Conservation (phyloP, 2,329 filamentous ascomycete species). For the Penicillium sp. region DNA sequence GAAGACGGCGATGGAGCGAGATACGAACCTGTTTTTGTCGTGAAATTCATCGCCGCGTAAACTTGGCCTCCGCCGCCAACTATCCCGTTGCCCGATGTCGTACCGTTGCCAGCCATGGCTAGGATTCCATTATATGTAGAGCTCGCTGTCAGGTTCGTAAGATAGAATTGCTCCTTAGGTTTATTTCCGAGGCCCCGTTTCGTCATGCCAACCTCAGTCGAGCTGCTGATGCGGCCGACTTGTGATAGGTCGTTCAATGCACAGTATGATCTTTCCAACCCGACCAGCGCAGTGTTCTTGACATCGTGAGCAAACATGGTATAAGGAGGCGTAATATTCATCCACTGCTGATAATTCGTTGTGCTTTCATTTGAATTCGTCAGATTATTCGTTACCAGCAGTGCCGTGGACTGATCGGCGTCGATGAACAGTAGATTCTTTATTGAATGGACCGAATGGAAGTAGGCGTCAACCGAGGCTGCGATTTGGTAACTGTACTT, state of each 20-base stretch:
- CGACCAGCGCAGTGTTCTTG: constrained; percentile 64
- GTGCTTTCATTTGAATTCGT: constrained; percentile 56
- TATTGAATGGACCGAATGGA: constrained; percentile 62
- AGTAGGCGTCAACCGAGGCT: constrained; percentile 77
- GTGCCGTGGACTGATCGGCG: constrained; percentile 76
- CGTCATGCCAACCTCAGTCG: constrained; percentile 68
- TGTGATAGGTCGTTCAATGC: constrained; percentile 71
- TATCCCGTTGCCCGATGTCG: constrained; percentile 56
- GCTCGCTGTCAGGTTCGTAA: constrained; percentile 73
- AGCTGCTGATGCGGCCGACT: constrained; percentile 65
- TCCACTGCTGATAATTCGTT: constrained; percentile 59
- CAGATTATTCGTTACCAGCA: constrained; percentile 75
- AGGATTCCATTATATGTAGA: constrained; percentile 75
- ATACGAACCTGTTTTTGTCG: constrained; percentile 71
- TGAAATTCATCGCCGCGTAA: constrained; percentile 72
- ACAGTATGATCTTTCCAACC: constrained; percentile 80
- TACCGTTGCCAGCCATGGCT: constrained; percentile 64
- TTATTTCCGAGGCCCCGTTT: constrained; percentile 66
- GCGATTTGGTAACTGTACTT: constrained; percentile 81
- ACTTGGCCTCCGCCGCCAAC: constrained; percentile 77
- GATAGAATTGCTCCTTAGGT: constrained; percentile 87
- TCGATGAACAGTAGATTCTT: constrained; percentile 72
- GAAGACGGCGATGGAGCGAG: neutral
- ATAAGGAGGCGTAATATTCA: constrained; percentile 68
- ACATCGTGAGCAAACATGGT: constrained; percentile 74